These are phyloP conservation scores for Sextonia rubra DNA, from an alignment of 164 flowering plant species.

Conservation along the genomic window DNA sequence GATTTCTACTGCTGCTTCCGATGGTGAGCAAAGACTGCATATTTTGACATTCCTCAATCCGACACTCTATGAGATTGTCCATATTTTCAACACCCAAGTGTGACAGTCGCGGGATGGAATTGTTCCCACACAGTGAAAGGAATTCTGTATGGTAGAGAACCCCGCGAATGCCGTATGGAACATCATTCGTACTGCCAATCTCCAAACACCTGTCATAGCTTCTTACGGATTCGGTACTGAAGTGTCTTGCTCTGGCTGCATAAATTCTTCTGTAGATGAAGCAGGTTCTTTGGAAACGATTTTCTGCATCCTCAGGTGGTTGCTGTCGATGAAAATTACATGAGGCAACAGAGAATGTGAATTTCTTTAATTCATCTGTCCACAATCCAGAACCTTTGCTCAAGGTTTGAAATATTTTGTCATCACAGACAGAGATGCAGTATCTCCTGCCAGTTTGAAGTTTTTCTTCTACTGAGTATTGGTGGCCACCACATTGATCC, in stretches of 20 bases:
- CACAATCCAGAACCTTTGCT: not conserved
- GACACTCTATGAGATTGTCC: not conserved
- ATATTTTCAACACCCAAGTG: not conserved
- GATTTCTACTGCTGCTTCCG: not conserved
- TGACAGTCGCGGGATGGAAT: not conserved
- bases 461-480: too few relatives aligned
- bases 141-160: not conserved
- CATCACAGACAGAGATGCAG: too few relatives aligned
- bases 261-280: not conserved
- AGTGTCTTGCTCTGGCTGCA: not conserved
- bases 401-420: not conserved
- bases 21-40: not conserved
- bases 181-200: not conserved
- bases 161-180: not conserved
- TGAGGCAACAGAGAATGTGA: not conserved
- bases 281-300: not conserved
- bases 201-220: not conserved
- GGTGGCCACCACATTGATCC: too few relatives aligned
- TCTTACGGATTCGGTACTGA: not conserved
- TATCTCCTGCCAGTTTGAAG: too few relatives aligned
- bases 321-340: not conserved
- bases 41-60: not conserved
- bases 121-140: not conserved
- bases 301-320: not conserved
- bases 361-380: not conserved